phyloP scores from a whole-genome alignment of 1,139 yeast genomes.

The Debaryomyces sp. region DNA sequence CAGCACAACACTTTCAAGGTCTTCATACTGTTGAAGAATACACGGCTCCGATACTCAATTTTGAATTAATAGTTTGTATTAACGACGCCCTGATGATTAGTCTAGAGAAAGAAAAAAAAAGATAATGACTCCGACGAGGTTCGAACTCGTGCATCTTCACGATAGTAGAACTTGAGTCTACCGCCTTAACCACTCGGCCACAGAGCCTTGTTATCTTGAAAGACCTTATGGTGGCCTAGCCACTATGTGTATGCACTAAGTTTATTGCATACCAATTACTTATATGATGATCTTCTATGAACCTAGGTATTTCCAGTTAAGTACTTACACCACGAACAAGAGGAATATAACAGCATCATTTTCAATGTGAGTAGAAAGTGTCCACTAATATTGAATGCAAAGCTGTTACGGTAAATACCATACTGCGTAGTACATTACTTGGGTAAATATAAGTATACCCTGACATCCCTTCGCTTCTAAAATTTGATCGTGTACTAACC shows the following conservation, averaged over 20 bases:
- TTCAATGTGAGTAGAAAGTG: not conserved
- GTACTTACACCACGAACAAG: not conserved
- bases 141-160: constrained; percentile 22
- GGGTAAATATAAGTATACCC: constrained; percentile 4
- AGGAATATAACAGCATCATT: not conserved
- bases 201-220: constrained; percentile 14
- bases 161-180: constrained; percentile 19
- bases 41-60: no score
- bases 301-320: not conserved
- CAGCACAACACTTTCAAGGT: no score
- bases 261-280: not conserved
- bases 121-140: constrained; percentile 21
- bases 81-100: no score
- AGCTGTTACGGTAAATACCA: not conserved
- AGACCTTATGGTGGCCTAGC: not conserved
- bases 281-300: not conserved
- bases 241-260: not conserved
- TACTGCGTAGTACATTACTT: not conserved
- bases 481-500: constrained; percentile 2
- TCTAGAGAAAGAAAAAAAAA: constrained; percentile 5
- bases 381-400: not conserved
- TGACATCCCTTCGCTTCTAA: not conserved
- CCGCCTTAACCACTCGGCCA: constrained; percentile 23
- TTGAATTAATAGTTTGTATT: no score
- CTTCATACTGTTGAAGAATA: no score